Base-by-base conservation (phyloP, 2,329 filamentous ascomycete genomes). In the Aspergillus persii region DNA sequence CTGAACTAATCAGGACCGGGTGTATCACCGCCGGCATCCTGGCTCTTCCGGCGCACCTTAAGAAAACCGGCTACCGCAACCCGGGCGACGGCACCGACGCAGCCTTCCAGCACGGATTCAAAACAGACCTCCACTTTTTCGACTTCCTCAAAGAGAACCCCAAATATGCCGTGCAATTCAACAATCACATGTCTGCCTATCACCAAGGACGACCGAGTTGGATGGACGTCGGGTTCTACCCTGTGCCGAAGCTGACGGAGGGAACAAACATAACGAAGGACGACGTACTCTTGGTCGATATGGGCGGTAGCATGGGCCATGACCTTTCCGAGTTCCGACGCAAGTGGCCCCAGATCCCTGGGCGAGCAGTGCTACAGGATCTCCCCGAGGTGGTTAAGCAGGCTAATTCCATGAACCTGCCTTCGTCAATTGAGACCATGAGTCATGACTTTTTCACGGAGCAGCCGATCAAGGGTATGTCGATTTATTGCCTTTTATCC, bases 351-450 rank as follows among this genome's bases (percentile, higher is more conserved):
- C 54, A 74, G 0, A 65, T 71, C 0, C 73, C 76, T 0, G 81
- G 81, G 2, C 70, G 73, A 4, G 69, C 83, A 3, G 66, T 84
- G 0, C 66, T 84, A 0, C 80, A 84, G 61, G 82, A 84, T 59
- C 70, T 80, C 2, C 72, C 76, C 0, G 64, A 71, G 2, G 77
- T 81, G 30, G 56, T 73, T 53, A 61, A 67, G 54, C 56, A 68
- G 23, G 63, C 66, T 31, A 59, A 63, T 47, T 64, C 31, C 54
- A 65, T 44, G 52, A 33, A 60, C 11, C 29, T 62, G 30, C 33
- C 49, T 54, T 23, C 58, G 47, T 41, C 60, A 33, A 68, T 72
- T 15, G 57, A 66, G 58, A 18, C 63, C 4, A 74, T 81, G 70
- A 63, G 66, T 0, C 74, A 83, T 57, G 77, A 83, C 63, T 82